Evolutionary conservation across 2,329 filamentous ascomycete species (phyloP).

Genomic region (Lachnellula arida): DNA sequence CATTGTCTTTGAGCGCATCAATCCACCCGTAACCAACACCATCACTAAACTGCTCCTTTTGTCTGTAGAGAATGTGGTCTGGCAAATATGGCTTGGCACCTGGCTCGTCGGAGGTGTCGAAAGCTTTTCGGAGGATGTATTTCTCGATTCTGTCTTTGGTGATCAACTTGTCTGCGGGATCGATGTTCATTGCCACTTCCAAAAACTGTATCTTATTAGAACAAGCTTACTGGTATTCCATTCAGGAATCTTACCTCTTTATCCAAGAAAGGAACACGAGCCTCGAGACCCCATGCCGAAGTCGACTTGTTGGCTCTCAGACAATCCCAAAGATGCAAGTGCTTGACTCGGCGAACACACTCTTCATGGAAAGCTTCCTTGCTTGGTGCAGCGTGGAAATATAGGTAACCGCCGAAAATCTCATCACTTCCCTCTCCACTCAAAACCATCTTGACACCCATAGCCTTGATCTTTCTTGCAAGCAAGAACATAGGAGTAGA

Average conservation of each 20-base stretch:
- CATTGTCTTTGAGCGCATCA: conserved; percentile 91
- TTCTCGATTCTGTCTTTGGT: conserved; percentile 73
- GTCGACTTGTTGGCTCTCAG: conserved; percentile 99
- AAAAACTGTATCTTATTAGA: conserved; percentile 60
- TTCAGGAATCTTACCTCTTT: conserved; percentile 57
- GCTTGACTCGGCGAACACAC: conserved; percentile 90
- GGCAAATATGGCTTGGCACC: conserved; percentile 82
- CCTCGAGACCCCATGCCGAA: conserved; percentile 95
- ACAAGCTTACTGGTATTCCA: not conserved
- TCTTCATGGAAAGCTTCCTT: conserved; percentile 93
- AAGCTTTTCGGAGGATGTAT: conserved; percentile 96
- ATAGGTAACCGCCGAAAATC: conserved; percentile 97
- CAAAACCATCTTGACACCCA: conserved; percentile 99
- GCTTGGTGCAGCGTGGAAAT: conserved; percentile 93
- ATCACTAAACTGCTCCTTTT: conserved; percentile 99
- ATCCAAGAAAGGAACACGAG: conserved; percentile 95
- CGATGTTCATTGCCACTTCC: conserved; percentile 86
- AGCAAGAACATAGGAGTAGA: conserved; percentile 98
- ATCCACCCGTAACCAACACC: conserved; percentile 99
- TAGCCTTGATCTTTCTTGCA: conserved; percentile 97
- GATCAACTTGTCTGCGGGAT: conserved; percentile 95
- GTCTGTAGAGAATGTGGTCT: conserved; percentile 91
- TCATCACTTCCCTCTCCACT: conserved; percentile 96
- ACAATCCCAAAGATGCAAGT: conserved; percentile 94
- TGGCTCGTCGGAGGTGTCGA: conserved; percentile 87